A percentile compares a stretch with the other conserved stretches of the same genome.
Conservation (phyloP, 176 grass and related monocot species). For the Oropetium thomaeum region DNA sequence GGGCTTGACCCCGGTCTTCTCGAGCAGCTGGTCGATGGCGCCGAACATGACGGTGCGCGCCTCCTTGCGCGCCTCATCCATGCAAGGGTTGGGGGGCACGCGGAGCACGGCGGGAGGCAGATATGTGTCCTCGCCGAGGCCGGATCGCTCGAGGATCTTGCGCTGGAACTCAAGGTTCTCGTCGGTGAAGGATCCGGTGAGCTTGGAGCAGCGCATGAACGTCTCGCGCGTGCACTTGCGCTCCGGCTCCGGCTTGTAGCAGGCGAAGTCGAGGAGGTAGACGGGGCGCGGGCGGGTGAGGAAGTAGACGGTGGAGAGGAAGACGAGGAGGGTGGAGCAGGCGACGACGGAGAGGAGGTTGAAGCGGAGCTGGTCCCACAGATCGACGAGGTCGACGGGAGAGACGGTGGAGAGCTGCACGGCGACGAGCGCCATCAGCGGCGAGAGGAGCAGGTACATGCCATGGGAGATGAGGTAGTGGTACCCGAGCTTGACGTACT, state of each 20-base stretch:
- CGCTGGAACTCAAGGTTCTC: slow-evolving; percentile 88
- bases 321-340: slow-evolving; percentile 88
- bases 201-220: slow-evolving; percentile 69
- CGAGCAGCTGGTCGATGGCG: slow-evolving; percentile 83
- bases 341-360: slow-evolving; percentile 68
- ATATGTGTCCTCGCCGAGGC: slow-evolving; percentile 80
- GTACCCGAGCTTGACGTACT: slow-evolving; percentile 97
- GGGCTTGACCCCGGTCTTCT: slow-evolving; percentile 63
- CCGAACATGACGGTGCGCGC: slow-evolving; percentile 79
- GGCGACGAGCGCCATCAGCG: slow-evolving; percentile 62
- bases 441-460: slow-evolving; percentile 83
- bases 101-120: slow-evolving; percentile 71
- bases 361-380: slow-evolving; percentile 76
- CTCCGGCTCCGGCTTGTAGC: slow-evolving; percentile 80
- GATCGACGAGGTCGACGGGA: slow-evolving; percentile 46
- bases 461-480: slow-evolving; percentile 94
- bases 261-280: slow-evolving; percentile 87
- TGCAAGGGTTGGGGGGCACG: slow-evolving; percentile 78
- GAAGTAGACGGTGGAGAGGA: slow-evolving; percentile 94
- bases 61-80: slow-evolving; percentile 86
- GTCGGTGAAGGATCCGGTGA: slow-evolving; percentile 65
- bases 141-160: slow-evolving; percentile 88
- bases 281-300: slow-evolving; percentile 80
- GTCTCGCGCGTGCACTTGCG: slow-evolving; percentile 81
- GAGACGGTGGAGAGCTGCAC: slow-evolving; percentile 83